A percentile compares a stretch with the other conserved stretches of the same genome.
These are phyloP conservation scores for Syzygium grande DNA, from an alignment of 345 rosid species.

Conservation along the genomic window DNA sequence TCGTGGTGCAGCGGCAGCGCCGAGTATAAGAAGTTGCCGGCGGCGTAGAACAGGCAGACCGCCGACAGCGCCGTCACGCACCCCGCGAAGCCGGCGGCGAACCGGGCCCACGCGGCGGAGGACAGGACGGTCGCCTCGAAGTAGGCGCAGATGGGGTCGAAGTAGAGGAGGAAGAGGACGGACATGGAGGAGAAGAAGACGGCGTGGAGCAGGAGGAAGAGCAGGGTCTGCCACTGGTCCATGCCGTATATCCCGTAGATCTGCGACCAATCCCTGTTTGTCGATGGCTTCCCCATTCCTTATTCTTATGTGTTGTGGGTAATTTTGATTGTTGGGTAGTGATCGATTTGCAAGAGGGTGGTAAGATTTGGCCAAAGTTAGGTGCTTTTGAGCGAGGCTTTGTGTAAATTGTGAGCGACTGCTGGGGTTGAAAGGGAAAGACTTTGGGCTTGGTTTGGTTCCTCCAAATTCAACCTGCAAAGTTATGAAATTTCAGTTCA, in stretches of 20 bases:
- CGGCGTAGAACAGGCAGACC: constrained; percentile 65
- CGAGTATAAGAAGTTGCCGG: constrained; percentile 83
- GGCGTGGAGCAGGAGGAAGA: constrained; percentile 63
- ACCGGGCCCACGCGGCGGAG: constrained; percentile 41
- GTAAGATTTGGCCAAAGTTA: neutral
- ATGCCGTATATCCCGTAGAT: constrained; percentile 90
- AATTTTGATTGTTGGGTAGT: neutral
- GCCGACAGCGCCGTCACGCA: constrained; percentile 66
- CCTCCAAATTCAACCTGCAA: neutral
- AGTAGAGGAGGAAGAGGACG: constrained; percentile 55
- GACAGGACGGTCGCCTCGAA: constrained; percentile 30
- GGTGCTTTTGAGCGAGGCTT: neutral
- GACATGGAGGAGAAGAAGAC: constrained; percentile 61
- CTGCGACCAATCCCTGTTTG: constrained; percentile 65
- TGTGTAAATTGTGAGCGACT: neutral
- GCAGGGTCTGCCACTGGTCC: constrained; percentile 80
- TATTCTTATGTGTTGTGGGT: neutral
- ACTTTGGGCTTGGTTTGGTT: neutral
- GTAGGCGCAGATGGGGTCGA: constrained; percentile 46
- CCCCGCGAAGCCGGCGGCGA: constrained; percentile 73
- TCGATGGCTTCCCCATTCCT: neutral
- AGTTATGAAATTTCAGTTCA: neutral
- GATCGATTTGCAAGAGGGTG: neutral
- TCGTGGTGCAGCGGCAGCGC: constrained; percentile 63
- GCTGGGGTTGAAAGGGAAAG: neutral